Conservation (phyloP, 1,139 yeast species). For the Torulaspora globosa region DNA sequence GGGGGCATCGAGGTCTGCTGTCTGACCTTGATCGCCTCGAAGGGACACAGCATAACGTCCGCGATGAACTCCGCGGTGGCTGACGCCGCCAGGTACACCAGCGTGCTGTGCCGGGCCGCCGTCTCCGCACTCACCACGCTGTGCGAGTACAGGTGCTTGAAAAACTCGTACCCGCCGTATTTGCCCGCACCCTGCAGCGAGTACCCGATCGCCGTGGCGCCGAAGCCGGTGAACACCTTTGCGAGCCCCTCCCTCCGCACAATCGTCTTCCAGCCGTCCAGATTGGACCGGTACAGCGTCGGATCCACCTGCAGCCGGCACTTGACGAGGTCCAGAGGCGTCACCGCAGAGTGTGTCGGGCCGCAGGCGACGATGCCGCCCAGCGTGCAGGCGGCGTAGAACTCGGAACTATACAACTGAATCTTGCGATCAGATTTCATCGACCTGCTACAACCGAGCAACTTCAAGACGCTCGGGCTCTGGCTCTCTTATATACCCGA, state of each 20-base stretch:
- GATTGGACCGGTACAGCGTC: constrained; percentile 62
- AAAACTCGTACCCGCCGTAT: constrained; percentile 88
- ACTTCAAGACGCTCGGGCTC: too few species aligned
- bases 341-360: constrained; percentile 88
- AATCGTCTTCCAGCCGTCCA: constrained; percentile 75
- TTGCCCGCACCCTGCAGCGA: constrained; percentile 95
- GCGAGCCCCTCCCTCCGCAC: constrained; percentile 65
- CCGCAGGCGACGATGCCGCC: constrained; percentile 94
- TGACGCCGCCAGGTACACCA: constrained; percentile 74
- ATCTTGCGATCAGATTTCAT: constrained; percentile 14
- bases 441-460: background rate
- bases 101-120: constrained; percentile 65
- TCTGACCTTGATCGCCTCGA: constrained; percentile 88
- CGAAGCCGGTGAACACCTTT: constrained; percentile 78
- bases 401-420: constrained; percentile 59
- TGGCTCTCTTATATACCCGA: too few species aligned
- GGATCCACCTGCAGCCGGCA: constrained; percentile 87
- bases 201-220: constrained; percentile 89
- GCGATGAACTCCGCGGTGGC: constrained; percentile 93
- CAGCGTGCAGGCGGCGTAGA: constrained; percentile 75
- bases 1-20: constrained; percentile 89
- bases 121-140: constrained; percentile 57
- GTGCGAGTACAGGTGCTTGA: constrained; percentile 72
- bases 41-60: constrained; percentile 83
- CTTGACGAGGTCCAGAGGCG: constrained; percentile 90